Conservation (phyloP, 495 filamentous ascomycete genomes). For the Daldinia bambusicola region DNA sequence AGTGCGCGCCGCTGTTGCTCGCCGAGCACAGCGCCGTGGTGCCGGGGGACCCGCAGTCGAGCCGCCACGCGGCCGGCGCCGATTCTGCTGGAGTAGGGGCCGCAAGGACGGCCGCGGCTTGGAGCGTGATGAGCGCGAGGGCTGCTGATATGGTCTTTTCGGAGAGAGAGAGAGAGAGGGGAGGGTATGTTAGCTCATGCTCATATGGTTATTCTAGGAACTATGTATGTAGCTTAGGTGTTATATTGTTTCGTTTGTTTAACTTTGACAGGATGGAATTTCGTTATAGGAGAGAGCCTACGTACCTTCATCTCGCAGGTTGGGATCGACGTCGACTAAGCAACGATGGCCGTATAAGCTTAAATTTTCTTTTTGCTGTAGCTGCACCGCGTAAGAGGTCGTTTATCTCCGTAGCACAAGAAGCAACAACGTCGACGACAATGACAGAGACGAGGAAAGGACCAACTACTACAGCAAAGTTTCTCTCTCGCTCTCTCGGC, state of each 20-base stretch:
- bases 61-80: conserved; percentile 36
- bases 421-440: background rate
- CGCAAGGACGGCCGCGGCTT: background rate
- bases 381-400: background rate
- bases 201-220: too few species aligned
- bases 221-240: background rate
- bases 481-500: background rate
- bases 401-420: background rate
- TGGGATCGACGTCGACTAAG: background rate
- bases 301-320: conserved; percentile 33
- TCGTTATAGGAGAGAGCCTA: too few species aligned
- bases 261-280: too few species aligned
- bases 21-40: conserved; percentile 40
- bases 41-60: conserved; percentile 44
- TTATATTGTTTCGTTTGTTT: background rate
- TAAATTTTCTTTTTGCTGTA: background rate
- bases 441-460: background rate
- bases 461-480: background rate
- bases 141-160: background rate
- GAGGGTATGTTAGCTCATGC: conserved; percentile 13
- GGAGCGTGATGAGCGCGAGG: conserved; percentile 3
- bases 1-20: conserved; percentile 44
- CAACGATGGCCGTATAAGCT: background rate
- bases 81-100: conserved; percentile 6
- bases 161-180: background rate